Conservation (phyloP, 2,329 filamentous ascomycete species). For the Amauroascus verrucosus region DNA sequence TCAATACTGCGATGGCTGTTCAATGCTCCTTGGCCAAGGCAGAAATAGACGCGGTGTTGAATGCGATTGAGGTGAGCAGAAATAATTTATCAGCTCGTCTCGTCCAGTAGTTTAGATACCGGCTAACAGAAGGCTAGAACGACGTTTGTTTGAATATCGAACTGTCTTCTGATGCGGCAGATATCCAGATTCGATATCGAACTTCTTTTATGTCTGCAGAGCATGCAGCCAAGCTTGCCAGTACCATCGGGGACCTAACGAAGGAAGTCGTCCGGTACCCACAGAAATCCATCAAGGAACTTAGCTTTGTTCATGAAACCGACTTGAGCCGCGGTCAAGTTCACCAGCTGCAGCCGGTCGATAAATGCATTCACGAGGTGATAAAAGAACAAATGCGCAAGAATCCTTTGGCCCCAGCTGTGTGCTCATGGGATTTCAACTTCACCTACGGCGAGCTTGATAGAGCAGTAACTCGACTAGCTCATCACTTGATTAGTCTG, state of each 20-base stretch:
- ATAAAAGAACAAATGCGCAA: background rate
- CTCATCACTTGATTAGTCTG: conserved; percentile 27
- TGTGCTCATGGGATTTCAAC: background rate
- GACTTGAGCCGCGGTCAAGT: background rate
- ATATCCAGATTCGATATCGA: background rate
- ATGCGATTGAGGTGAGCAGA: background rate
- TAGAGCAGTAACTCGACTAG: conserved; percentile 27
- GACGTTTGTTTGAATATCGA: background rate
- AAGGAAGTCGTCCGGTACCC: background rate
- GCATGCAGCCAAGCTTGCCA: background rate
- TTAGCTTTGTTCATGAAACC: background rate
- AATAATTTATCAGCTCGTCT: background rate
- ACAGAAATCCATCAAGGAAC: background rate
- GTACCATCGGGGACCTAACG: background rate
- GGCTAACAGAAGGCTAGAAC: background rate
- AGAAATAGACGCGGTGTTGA: background rate
- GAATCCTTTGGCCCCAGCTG: background rate
- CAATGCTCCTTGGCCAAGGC: background rate
- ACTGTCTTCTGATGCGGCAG: background rate
- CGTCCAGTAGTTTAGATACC: background rate
- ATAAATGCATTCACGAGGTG: background rate
- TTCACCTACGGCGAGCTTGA: conserved; percentile 31
- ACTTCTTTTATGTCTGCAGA: background rate
- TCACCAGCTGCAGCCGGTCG: background rate
- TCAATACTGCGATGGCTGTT: background rate